Conservation (phyloP, 1,284 basidiomycete genomes). For the Apiotrichum laibachii region DNA sequence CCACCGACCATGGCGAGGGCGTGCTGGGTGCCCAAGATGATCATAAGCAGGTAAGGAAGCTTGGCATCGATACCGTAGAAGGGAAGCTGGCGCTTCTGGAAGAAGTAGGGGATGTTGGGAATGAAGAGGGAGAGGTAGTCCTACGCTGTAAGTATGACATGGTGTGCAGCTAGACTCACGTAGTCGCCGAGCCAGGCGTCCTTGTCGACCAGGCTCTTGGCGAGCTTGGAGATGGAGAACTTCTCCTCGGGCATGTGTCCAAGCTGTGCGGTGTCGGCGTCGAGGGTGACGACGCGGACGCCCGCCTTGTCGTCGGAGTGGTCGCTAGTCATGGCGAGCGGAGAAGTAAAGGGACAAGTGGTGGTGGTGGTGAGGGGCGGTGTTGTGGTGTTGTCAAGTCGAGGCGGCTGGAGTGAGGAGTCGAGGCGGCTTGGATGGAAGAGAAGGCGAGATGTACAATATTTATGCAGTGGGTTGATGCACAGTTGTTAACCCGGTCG, state of each 20-base stretch:
- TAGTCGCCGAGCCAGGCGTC: constrained; percentile 37
- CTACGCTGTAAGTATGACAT: constrained; percentile 11
- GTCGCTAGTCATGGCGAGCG: not conserved
- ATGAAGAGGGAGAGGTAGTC: constrained; percentile 35
- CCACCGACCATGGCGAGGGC: constrained; percentile 39
- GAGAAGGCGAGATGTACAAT: no score
- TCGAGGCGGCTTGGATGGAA: no score
- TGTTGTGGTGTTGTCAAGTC: no score
- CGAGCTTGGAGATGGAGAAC: constrained; percentile 8
- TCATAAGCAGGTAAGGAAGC: constrained; percentile 32
- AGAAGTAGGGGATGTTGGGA: constrained; percentile 33
- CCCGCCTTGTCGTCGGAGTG: constrained; percentile 1
- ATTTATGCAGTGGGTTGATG: no score
- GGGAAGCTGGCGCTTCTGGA: constrained; percentile 29
- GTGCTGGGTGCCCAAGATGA: constrained; percentile 39
- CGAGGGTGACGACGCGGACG: constrained; percentile 12
- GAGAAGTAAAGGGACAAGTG: not conserved
- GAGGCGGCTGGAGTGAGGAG: no score
- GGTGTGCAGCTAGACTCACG: constrained; percentile 14
- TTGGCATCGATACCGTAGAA: constrained; percentile 34
- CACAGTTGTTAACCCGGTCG: no score
- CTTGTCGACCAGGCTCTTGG: constrained; percentile 22
- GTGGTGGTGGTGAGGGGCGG: not conserved
- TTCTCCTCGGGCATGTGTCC: constrained; percentile 17
- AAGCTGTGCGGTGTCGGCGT: constrained; percentile 11